These are phyloP conservation scores for Candida taoyuanica DNA, from an alignment of 805 yeast species.

Conservation along the genomic window DNA sequence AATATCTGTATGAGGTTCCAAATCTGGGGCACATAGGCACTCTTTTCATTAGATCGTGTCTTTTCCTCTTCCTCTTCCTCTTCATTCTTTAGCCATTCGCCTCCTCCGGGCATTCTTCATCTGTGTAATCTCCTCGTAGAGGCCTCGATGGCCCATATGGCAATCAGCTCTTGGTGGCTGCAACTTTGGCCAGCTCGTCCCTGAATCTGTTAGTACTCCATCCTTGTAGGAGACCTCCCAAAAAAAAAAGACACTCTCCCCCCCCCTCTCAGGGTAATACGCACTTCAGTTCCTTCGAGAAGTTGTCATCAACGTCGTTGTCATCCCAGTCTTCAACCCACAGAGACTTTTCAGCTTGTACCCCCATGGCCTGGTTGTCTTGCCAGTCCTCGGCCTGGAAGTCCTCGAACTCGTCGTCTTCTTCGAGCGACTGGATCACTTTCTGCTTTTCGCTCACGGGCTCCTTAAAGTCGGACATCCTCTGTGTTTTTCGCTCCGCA, in stretches of 20 bases:
- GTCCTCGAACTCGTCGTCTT: conserved; percentile 96
- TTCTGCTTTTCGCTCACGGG: conserved; percentile 22
- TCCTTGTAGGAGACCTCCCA: background rate
- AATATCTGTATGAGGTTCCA: no score
- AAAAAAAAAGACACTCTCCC: no score
- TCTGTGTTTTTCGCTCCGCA: no score
- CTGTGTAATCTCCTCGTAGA: no score
- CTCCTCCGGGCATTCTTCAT: no score
- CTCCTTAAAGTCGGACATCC: conserved; percentile 17
- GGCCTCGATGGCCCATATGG: background rate
- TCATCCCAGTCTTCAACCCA: conserved; percentile 99
- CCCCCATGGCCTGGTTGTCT: conserved; percentile 47
- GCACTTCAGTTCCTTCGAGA: conserved; percentile 65
- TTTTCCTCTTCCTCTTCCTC: no score
- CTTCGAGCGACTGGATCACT: conserved; percentile 70
- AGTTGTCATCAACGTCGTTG: conserved; percentile 88
- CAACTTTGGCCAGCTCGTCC: conserved; percentile 23
- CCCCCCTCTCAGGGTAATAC: no score
- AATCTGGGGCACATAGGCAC: no score
- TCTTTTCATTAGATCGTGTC: no score
- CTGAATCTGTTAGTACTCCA: conserved; percentile 5
- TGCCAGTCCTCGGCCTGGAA: conserved; percentile 90
- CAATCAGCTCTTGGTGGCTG: conserved; percentile 18
- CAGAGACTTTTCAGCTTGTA: conserved; percentile 52
- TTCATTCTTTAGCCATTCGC: no score